Percentiles rank a stretch among this genome's conserved stretches.
Conservation (phyloP, 495 filamentous ascomycete genomes). For the Evernia prunastri region DNA sequence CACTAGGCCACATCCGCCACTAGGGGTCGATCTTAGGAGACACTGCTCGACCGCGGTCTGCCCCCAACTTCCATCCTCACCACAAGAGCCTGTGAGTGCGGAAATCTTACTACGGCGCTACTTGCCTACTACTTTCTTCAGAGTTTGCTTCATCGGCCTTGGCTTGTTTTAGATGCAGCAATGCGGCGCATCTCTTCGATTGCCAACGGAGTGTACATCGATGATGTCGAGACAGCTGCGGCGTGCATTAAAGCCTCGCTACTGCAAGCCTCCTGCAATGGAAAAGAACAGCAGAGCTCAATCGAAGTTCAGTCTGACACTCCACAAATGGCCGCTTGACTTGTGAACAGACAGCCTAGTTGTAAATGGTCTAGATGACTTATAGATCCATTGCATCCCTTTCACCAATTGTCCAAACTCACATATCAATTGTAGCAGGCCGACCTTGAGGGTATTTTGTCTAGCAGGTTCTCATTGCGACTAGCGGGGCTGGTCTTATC, state of each 20-base stretch:
- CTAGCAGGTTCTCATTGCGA: background rate
- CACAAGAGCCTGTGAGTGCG: background rate
- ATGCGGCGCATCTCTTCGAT: background rate
- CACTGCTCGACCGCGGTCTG: background rate
- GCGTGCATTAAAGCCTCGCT: background rate
- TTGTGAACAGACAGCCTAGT: background rate
- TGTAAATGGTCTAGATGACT: background rate
- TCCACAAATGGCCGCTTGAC: background rate
- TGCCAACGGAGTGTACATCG: background rate
- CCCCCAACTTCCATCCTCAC: background rate
- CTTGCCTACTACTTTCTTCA: background rate
- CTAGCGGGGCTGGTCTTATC: background rate
- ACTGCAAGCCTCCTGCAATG: conserved; percentile 5
- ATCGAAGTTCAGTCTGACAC: background rate
- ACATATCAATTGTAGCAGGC: background rate
- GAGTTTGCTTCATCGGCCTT: background rate
- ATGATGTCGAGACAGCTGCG: background rate
- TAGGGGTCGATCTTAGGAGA: conserved; percentile 5
- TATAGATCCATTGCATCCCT: background rate
- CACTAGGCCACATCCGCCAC: background rate
- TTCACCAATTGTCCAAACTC: background rate
- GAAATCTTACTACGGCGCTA: background rate
- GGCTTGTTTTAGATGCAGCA: background rate
- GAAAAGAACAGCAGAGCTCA: background rate
- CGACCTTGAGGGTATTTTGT: background rate